phyloP scores from a whole-genome alignment of 345 rosid genomes.

The Hypericum perforatum region DNA sequence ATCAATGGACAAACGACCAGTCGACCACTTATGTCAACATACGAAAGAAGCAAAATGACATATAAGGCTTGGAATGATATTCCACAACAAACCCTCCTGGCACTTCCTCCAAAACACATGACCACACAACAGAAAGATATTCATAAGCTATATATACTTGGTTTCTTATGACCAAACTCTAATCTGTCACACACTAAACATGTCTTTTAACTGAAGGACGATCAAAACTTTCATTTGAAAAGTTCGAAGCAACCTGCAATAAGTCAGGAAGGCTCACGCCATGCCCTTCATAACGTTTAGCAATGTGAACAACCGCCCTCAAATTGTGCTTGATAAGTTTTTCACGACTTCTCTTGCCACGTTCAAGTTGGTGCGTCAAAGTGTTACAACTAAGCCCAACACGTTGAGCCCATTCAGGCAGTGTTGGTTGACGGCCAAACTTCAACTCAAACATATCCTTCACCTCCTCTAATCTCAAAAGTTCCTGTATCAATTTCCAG shows the following conservation, averaged over 20 bases:
- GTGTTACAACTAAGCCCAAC: constrained; percentile 41
- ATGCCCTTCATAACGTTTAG: constrained; percentile 67
- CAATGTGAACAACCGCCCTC: constrained; percentile 78
- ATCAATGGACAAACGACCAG: too few species aligned
- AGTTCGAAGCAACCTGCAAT: constrained; percentile 45
- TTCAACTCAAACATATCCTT: constrained; percentile 58
- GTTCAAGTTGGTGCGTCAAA: constrained; percentile 55
- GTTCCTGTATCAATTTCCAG: constrained; percentile 39
- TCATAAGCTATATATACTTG: too few species aligned
- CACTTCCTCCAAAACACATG: too few species aligned
- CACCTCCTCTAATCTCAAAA: constrained; percentile 46
- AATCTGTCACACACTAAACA: too few species aligned
- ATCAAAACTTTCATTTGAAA: too few species aligned
- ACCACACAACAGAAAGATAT: too few species aligned
- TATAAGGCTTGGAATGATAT: too few species aligned
- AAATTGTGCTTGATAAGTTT: constrained; percentile 64
- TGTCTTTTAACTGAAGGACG: too few species aligned
- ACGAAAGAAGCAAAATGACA: too few species aligned
- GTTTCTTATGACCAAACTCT: too few species aligned
- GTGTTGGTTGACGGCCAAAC: constrained; percentile 65
- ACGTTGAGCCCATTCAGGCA: constrained; percentile 73
- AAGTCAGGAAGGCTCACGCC: constrained; percentile 79
- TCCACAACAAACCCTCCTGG: too few species aligned
- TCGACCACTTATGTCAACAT: too few species aligned
- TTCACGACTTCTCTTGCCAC: constrained; percentile 53